Evolutionary conservation across 495 filamentous ascomycete species (phyloP), one percentile per base, ranked within the genome.

Genomic region (Daldinia caldariorum): DNA sequence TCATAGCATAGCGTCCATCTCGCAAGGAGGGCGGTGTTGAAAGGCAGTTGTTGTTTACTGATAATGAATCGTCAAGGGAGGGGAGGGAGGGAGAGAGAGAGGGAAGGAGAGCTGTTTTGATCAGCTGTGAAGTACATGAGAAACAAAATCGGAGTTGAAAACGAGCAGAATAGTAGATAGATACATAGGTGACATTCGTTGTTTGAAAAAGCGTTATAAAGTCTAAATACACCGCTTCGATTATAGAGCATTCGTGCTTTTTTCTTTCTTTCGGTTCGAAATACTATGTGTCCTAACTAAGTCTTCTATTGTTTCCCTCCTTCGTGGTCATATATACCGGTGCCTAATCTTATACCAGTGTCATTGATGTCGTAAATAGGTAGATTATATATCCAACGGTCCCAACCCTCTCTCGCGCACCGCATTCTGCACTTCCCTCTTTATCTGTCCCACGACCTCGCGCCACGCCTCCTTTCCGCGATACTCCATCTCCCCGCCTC

Each of bases 401-500:
- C 89, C 89, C 64, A 96, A 71, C 0, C 90, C 91, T 63, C 92
- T 85, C 65, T 81, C 81, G 67, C 74, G 77, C 41, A 91, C 82
- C 4, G 88, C 92, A 51, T 75, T 78, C 69, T 90, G 84, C 12
- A 94, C 84, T 37, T 82, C 85, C 41, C 78, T 72, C 73, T 88
- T 86, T 26, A 94, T 79, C 3, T 63, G 75, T 58, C 67, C 73
- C 41, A 94, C 54, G 10, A 89, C 90, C 53, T 80, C 65, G 41
- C 41, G 67, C 83, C 83, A 86, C 34, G 74, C 70, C 62, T 72
- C 74, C 67, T 60, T 61, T 4, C 69, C 77, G 22, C 63, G 70
- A 55, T 63, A 53, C 12, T 67, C 76, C 1, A 69, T 56, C 18
- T 76, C 78, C 8, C 77, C 78, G 4, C 37, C 63, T 10, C 53